Percentiles rank a stretch among this genome's conserved stretches.
Conservation (phyloP, 768 basidiomycete species). For the Astraeus odoratus region DNA sequence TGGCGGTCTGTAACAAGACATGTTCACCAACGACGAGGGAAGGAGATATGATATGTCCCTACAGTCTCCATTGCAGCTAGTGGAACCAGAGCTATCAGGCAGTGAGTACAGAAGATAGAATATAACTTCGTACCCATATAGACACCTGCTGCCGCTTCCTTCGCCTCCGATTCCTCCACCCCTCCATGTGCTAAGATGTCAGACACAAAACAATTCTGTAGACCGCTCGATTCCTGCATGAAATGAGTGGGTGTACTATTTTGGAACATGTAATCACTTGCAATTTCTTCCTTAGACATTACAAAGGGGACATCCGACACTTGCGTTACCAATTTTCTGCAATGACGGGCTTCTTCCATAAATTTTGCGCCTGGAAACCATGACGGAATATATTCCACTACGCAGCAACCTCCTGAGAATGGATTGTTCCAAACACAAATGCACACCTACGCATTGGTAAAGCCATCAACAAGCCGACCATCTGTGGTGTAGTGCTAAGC, state of each 20-base stretch:
- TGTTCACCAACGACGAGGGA: background rate
- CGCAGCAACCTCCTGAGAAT: background rate
- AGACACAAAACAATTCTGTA: background rate
- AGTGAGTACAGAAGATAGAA: background rate
- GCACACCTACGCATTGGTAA: conserved; percentile 5
- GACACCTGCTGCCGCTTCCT: background rate
- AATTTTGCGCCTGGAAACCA: background rate
- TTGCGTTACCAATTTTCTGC: background rate
- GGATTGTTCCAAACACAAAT: background rate
- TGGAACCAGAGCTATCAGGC: background rate
- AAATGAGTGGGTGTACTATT: background rate
- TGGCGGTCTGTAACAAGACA: conserved; percentile 10
- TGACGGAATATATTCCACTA: background rate
- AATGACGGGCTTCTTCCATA: background rate
- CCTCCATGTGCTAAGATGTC: background rate
- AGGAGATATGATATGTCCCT: background rate
- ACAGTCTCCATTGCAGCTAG: conserved; percentile 18
- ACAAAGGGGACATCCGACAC: background rate
- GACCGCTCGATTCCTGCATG: background rate
- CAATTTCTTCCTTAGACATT: background rate
- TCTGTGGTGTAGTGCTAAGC: conserved; percentile 1
- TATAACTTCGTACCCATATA: background rate
- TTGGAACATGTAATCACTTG: background rate
- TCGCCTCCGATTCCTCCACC: background rate
- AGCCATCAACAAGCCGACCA: conserved; percentile 1